phyloP scores from a whole-genome alignment of 768 basidiomycete species.

The Exidia glandulosa region DNA sequence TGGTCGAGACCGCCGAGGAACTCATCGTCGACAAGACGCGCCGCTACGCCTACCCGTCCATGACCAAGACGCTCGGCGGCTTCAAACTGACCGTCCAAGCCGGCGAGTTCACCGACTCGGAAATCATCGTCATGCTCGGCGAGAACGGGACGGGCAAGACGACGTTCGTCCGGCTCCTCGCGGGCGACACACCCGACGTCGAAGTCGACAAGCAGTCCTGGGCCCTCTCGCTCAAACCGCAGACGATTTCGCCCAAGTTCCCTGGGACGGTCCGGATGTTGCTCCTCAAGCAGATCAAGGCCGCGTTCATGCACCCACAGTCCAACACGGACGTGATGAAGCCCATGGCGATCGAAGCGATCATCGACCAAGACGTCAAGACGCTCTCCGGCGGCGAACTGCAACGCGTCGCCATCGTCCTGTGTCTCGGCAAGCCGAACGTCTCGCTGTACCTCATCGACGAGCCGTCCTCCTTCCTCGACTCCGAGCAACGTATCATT shows the following conservation, averaged over 20 bases:
- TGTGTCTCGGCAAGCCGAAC: slow-evolving; percentile 82
- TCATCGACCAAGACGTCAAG: slow-evolving; percentile 97
- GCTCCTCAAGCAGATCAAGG: slow-evolving; percentile 87
- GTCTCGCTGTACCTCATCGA: slow-evolving; percentile 90
- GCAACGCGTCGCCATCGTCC: slow-evolving; percentile 91
- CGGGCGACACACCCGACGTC: slow-evolving; percentile 86
- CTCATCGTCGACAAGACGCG: slow-evolving; percentile 74
- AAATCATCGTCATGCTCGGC: slow-evolving; percentile 98
- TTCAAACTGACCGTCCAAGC: slow-evolving; percentile 92
- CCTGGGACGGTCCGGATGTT: slow-evolving; percentile 91
- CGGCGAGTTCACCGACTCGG: slow-evolving; percentile 92
- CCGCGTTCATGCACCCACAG: slow-evolving; percentile 91
- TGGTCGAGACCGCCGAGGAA: slow-evolving; percentile 94
- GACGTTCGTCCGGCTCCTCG: slow-evolving; percentile 90
- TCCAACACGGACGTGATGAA: slow-evolving; percentile 99
- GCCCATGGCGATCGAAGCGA: slow-evolving; percentile 88
- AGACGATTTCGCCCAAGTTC: slow-evolving; percentile 97
- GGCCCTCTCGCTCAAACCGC: slow-evolving; percentile 91
- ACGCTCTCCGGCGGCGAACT: slow-evolving; percentile 98
- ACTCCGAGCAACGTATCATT: slow-evolving; percentile 99
- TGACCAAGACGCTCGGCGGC: slow-evolving; percentile 88
- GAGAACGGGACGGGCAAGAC: slow-evolving; percentile 99
- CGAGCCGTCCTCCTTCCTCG: slow-evolving; percentile 76
- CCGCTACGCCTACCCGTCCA: slow-evolving; percentile 85
- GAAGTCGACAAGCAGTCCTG: slow-evolving; percentile 74